These are phyloP conservation scores for Blastocystis hominis DNA, from an alignment of 352 stramenopile species.

Conservation along the genomic window DNA sequence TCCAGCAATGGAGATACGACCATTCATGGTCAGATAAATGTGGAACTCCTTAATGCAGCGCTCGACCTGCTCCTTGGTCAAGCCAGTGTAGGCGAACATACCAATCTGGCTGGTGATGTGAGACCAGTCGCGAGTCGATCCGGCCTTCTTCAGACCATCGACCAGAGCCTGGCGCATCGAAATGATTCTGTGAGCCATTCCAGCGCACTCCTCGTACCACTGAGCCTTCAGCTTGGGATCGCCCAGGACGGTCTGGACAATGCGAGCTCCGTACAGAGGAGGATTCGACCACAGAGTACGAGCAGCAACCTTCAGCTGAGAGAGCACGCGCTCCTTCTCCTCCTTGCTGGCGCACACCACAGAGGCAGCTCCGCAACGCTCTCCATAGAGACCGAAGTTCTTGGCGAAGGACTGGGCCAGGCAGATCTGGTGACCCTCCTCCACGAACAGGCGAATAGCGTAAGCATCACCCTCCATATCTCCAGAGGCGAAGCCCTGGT, in stretches of 20 bases:
- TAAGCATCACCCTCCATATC: conserved; percentile 84
- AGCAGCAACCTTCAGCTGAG: conserved; percentile 96
- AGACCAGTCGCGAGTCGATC: conserved; percentile 72
- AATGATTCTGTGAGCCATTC: conserved; percentile 86
- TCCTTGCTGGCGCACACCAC: conserved; percentile 83
- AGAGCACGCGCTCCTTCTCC: conserved; percentile 82
- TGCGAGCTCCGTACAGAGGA: conserved; percentile 88
- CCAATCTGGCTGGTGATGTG: conserved; percentile 93
- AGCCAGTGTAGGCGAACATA: conserved; percentile 97
- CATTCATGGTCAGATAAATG: conserved; percentile 95
- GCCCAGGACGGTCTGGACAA: conserved; percentile 89
- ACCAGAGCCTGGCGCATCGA: conserved; percentile 71
- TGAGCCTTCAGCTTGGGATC: conserved; percentile 80
- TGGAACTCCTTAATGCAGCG: conserved; percentile 85
- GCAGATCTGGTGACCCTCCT: conserved; percentile 89
- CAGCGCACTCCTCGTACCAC: conserved; percentile 81
- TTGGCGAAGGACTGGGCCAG: conserved; percentile 97
- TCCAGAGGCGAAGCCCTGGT: conserved; percentile 87
- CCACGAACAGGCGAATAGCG: conserved; percentile 90
- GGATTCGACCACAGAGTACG: conserved; percentile 98
- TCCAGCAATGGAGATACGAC: conserved; percentile 90
- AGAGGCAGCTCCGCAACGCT: conserved; percentile 88
- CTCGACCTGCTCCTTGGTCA: conserved; percentile 81
- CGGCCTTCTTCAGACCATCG: conserved; percentile 69
- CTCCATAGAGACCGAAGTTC: conserved; percentile 99